Conservation (phyloP, 768 basidiomycete genomes). For the Glaciozyma martinii region DNA sequence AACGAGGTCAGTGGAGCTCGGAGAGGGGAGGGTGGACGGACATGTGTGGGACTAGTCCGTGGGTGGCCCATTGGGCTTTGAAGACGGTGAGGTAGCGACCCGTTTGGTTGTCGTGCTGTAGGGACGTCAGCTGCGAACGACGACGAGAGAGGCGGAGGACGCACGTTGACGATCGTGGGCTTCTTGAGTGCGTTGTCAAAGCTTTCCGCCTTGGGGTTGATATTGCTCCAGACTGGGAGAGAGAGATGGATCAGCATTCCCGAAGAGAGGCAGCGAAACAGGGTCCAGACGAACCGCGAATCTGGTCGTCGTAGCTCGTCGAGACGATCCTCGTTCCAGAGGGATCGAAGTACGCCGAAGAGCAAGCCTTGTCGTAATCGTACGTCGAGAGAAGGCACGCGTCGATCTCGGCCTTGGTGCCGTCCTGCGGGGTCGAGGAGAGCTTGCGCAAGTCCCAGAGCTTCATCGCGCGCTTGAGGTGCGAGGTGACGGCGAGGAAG, state of each 20-base stretch:
- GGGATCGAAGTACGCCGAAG: conserved; percentile 41
- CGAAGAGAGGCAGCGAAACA: neutral
- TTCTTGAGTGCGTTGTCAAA: neutral
- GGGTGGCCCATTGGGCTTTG: conserved; percentile 42
- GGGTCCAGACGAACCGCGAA: conserved; percentile 37
- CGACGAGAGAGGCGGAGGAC: neutral
- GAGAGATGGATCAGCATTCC: neutral
- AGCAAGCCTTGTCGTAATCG: conserved; percentile 31
- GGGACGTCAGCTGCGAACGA: neutral
- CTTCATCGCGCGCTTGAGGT: conserved; percentile 29
- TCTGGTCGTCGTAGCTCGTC: conserved; percentile 43
- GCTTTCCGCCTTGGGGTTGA: neutral
- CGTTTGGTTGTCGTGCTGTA: conserved; percentile 1
- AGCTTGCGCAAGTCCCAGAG: conserved; percentile 31
- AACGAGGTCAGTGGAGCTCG: neutral
- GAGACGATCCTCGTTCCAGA: conserved; percentile 40
- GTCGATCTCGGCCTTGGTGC: neutral
- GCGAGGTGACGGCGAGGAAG: conserved; percentile 26
- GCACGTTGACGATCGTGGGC: neutral
- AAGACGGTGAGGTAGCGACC: conserved; percentile 44
- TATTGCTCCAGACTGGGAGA: neutral
- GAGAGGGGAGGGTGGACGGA: neutral
- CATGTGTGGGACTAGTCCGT: conserved; percentile 28
- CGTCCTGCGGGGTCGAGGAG: conserved; percentile 1
- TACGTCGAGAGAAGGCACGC: conserved; percentile 30